phyloP scores from a whole-genome alignment of 257 asterid genomes.

The Ophiorrhiza pumila region DNA sequence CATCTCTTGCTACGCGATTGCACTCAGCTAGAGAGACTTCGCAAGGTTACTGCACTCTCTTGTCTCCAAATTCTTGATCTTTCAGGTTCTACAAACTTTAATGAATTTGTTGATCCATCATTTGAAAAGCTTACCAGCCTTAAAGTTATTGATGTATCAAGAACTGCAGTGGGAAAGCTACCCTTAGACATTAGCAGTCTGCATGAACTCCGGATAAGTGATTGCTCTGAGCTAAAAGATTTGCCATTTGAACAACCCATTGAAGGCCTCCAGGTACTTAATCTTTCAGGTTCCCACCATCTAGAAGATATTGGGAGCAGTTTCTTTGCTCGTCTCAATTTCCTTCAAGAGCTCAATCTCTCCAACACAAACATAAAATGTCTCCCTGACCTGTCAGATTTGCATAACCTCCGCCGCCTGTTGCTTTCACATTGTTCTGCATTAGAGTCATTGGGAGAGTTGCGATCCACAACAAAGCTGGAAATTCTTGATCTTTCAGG shows the following conservation, averaged over 20 bases:
- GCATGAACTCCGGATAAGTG: slow-evolving; percentile 10
- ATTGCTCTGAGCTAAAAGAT: slow-evolving; percentile 24
- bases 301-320: slow-evolving; percentile 15
- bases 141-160: slow-evolving; percentile 28
- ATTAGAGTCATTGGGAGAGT: slow-evolving; percentile 24
- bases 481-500: slow-evolving; percentile 39
- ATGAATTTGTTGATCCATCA: slow-evolving; percentile 41
- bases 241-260: slow-evolving; percentile 25
- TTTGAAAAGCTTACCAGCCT: slow-evolving; percentile 20
- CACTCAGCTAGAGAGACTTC: slow-evolving; percentile 20
- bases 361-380: slow-evolving; percentile 27
- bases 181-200: slow-evolving; percentile 31
- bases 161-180: slow-evolving; percentile 28
- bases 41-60: slow-evolving; percentile 19
- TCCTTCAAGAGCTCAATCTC: slow-evolving; percentile 29
- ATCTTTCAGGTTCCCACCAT: slow-evolving; percentile 28
- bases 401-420: slow-evolving; percentile 21
- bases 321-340: slow-evolving; percentile 13
- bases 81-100: slow-evolving; percentile 30
- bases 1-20: slow-evolving; percentile 32
- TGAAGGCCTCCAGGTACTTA: slow-evolving; percentile 21
- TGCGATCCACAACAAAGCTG: slow-evolving; percentile 18
- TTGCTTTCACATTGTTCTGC: slow-evolving; percentile 18
- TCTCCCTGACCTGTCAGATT: slow-evolving; percentile 24
- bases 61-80: slow-evolving; percentile 35